Evolutionary conservation across 164 flowering plant genomes (phyloP), one percentile per base, ranked within the genome.

Genomic region (Chloranthus sessilifolius): DNA sequence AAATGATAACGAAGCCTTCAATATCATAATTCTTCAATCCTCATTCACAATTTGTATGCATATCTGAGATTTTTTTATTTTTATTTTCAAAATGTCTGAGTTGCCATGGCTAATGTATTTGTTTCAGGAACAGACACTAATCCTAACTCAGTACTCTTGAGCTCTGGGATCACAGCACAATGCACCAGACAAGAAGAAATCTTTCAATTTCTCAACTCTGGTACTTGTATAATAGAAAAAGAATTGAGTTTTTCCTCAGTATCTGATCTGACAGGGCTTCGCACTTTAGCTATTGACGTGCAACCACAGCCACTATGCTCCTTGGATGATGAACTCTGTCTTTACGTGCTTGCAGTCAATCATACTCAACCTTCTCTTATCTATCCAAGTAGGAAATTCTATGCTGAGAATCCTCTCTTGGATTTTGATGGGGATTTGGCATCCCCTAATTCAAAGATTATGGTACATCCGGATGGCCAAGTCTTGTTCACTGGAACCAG

Each of bases 141-240:
- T 16, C 62, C 58, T 16, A 58, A 63, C 41, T 70, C 80, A 0
- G 53, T 68, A 21, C 67, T 62, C 14, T 67, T 86, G 14, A 69
- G 81, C 71, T 58, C 49, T 63, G 78, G 79, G 22, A 78, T 79
- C 37, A 78, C 81, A 21, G 79, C 79, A 56, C 66, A 73, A 33
- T 77, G 69, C 60, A 43, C 58, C 16, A 69, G 74, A 38, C 79
- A 64, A 23, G 83, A 82, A 52, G 71, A 71, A 55, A 53, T 81
- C 29, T 15, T 76, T 67, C 68, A 74, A 55, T 70, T 76, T 60
- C 72, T 82, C 21, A 53, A 29, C 48, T 76, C 85, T 3, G 64
- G 73, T 48, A 66, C 78, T 45, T 53, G 51, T 58, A 75, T 67
- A 47, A 56, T 56, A 37, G 75, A 72, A 42, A 58, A 25, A 39